Evolutionary conservation across 768 basidiomycete species (phyloP).

Genomic region (Brasilioporus rufonigricans): DNA sequence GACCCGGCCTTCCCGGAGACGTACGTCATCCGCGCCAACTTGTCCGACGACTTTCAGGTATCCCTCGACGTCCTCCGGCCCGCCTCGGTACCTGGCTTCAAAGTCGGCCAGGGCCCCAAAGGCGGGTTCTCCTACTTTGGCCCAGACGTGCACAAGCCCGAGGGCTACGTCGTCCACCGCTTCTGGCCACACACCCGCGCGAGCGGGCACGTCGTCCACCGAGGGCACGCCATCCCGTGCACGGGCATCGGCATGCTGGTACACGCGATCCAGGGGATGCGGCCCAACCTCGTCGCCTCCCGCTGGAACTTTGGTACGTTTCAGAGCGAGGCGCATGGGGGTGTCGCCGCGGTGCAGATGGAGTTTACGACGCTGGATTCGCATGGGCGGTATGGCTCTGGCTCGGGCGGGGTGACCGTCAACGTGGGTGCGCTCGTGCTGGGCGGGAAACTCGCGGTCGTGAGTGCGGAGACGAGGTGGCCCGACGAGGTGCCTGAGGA

Average conservation of each 20-base stretch:
- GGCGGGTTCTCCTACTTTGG: conserved; percentile 93
- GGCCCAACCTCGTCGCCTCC: conserved; percentile 88
- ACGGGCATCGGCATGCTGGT: conserved; percentile 82
- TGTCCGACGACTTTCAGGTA: conserved; percentile 77
- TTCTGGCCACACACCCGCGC: conserved; percentile 79
- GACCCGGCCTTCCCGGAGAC: conserved; percentile 65
- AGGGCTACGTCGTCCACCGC: conserved; percentile 85
- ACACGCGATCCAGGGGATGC: conserved; percentile 98
- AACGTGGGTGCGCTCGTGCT: conserved; percentile 86
- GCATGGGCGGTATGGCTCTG: conserved; percentile 76
- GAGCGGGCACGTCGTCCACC: conserved; percentile 64
- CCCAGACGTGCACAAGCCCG: conserved; percentile 58
- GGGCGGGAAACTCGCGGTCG: conserved; percentile 68
- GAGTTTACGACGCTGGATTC: conserved; percentile 84
- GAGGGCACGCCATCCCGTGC: conserved; percentile 56
- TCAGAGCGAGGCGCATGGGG: conserved; percentile 68
- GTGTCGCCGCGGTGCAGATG: conserved; percentile 90
- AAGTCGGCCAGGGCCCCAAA: conserved; percentile 82
- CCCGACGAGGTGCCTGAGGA: conserved; percentile 55
- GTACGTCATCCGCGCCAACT: conserved; percentile 77
- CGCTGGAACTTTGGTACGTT: conserved; percentile 97
- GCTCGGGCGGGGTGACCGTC: conserved; percentile 79
- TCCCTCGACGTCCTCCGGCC: conserved; percentile 72
- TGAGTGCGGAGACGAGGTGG: conserved; percentile 81
- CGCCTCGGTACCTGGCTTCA: conserved; percentile 77